These are phyloP conservation scores for Globisporangium acanthophoron DNA, from an alignment of 352 stramenopile species.

Conservation along the genomic window DNA sequence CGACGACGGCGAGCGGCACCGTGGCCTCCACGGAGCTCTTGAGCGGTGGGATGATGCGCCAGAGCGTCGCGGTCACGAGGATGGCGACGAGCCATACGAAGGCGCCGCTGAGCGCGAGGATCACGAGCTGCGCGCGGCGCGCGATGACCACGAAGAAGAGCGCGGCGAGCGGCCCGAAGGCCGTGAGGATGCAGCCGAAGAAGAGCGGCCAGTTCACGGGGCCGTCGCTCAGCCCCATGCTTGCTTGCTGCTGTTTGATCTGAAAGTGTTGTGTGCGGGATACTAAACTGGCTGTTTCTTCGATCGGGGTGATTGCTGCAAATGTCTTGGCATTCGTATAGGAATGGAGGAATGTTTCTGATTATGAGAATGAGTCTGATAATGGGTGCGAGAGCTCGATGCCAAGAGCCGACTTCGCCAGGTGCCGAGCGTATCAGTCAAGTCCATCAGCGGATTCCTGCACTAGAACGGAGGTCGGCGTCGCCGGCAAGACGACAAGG, in stretches of 20 bases:
- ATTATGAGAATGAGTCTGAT: too few species aligned
- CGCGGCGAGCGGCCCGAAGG: conserved; percentile 62
- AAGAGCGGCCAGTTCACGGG: conserved; percentile 83
- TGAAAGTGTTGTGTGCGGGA: background rate
- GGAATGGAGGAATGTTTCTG: too few species aligned
- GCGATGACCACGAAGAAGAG: conserved; percentile 80
- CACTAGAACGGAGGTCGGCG: too few species aligned
- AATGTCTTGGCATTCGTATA: too few species aligned
- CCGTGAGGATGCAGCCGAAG: conserved; percentile 77
- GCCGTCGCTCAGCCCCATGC: conserved; percentile 63
- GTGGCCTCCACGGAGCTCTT: conserved; percentile 71
- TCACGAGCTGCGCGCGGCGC: conserved; percentile 79
- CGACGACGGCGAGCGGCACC: conserved; percentile 57
- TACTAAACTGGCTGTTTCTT: background rate
- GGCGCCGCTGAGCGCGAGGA: conserved; percentile 69
- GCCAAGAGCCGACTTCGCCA: too few species aligned
- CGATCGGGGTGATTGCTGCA: too few species aligned
- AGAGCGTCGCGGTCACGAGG: conserved; percentile 68
- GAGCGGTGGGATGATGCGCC: conserved; percentile 68
- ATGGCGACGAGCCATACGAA: conserved; percentile 83
- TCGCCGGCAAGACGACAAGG: too few species aligned
- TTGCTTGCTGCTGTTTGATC: background rate
- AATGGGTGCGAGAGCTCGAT: too few species aligned
- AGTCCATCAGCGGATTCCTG: too few species aligned
- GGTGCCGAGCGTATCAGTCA: too few species aligned